Base-by-base conservation (phyloP, 2,329 filamentous ascomycete genomes). In the Juglanconis oblonga region DNA sequence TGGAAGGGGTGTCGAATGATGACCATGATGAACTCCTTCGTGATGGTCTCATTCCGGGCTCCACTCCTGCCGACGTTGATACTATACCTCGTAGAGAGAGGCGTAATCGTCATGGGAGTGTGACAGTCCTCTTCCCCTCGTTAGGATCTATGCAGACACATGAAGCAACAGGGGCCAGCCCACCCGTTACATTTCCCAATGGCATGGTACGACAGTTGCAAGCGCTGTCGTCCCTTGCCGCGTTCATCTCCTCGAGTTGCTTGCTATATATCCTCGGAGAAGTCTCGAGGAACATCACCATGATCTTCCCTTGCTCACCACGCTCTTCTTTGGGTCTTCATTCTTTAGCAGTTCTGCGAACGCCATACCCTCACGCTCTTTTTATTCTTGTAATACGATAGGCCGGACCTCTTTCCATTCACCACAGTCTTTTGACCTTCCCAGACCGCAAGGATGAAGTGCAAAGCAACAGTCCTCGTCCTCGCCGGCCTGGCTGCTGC, bases 401-500 rank as follows among this genome's bases (percentile, higher is more conserved):
- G 54, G 58, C 58, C 54, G 58, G 58, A 47, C 58, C 58, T 61
- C 45, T 48, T 29, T 31, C n/a, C 11, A 52, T 57, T 47, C n/a
- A 47, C 40, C 31, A 40, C 42, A 31, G 11, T 38, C 51, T 17
- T 33, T 50, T 49, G 24, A 33, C 40, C 38, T 57, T 57, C 52
- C 29, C 44, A 35, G 29, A 36, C 38, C 58, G 58, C 54, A 29
- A 45, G 57, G 35, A 73, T 73, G 71, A 73, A 72, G 71, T 71
- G 70, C 69, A 50, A 66, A 67, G 44, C 66, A 59, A 66, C 69
- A 6, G 42, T 73, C 33, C 40, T 70, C 47, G 67, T 70, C 67
- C 66, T 73, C 17, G 68, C 64, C 61, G 68, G 69, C 64, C 44
- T 68, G 8, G 67, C 65, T 38, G 64, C 71, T 14, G 72, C 72